Evolutionary conservation across 1,284 basidiomycete genomes (phyloP).

Genomic region (Marasmius oreades): DNA sequence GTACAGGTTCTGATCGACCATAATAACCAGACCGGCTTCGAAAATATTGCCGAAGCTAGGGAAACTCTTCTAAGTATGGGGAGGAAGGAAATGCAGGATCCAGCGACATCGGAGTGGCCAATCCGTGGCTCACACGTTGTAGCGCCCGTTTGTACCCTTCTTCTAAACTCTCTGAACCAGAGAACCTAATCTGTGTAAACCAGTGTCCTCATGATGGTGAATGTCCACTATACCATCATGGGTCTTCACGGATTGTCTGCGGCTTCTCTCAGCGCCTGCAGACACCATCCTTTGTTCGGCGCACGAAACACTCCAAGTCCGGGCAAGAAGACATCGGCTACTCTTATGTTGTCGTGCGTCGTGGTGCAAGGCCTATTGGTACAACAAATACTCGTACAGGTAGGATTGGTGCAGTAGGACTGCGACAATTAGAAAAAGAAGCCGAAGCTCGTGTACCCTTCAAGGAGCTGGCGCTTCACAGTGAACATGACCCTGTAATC

Average conservation of each 20-base stretch:
- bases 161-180: slow-evolving; percentile 11
- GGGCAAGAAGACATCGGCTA: slow-evolving; percentile 88
- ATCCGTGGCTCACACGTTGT: slow-evolving; percentile 72
- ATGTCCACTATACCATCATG: slow-evolving; percentile 72
- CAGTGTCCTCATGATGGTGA: slow-evolving; percentile 89
- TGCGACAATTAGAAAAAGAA: slow-evolving; percentile 39
- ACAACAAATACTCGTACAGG: slow-evolving; percentile 46
- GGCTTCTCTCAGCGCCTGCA: slow-evolving; percentile 87
- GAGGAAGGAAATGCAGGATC: slow-evolving; percentile 49
- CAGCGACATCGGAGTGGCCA: slow-evolving; percentile 31
- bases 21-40: slow-evolving; percentile 75
- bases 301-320: slow-evolving; percentile 80
- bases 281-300: slow-evolving; percentile 80
- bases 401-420: slow-evolving; percentile 62
- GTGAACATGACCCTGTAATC: slow-evolving; percentile 28
- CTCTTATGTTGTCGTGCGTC: slow-evolving; percentile 87
- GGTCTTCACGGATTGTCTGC: slow-evolving; percentile 59
- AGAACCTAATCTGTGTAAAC: slow-evolving; percentile 17
- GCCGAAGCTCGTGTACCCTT: slow-evolving; percentile 27
- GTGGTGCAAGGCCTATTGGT: slow-evolving; percentile 65
- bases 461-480: slow-evolving; percentile 44
- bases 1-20: slow-evolving; percentile 84
- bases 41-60: slow-evolving; percentile 80
- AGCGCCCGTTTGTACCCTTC: slow-evolving; percentile 61
- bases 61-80: slow-evolving; percentile 74